Evolutionary conservation across 2,329 filamentous ascomycete genomes (phyloP).

Genomic region (Trichoderma koningiopsis): DNA sequence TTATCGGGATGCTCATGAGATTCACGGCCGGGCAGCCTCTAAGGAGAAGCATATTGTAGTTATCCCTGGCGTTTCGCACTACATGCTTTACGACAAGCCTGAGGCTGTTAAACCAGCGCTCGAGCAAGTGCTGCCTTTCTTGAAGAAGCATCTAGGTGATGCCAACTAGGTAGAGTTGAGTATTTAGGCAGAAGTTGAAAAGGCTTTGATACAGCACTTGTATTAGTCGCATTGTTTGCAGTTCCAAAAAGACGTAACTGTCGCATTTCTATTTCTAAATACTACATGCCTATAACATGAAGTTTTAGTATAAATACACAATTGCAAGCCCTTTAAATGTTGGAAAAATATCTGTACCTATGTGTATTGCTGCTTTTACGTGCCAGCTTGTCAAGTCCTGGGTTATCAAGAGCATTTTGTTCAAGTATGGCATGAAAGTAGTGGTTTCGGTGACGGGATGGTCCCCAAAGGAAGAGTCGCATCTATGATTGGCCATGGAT

Average conservation of each 20-base stretch:
- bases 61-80: not conserved
- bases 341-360: not conserved
- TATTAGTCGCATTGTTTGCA: not conserved
- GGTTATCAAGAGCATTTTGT: not conserved
- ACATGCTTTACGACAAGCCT: not conserved
- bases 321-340: not conserved
- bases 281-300: not conserved
- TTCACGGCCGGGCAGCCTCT: not conserved
- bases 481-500: not conserved
- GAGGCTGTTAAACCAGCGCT: not conserved
- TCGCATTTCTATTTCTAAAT: not conserved
- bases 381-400: not conserved
- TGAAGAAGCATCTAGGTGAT: not conserved
- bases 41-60: not conserved
- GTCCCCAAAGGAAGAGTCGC: too few species aligned
- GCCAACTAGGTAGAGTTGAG: not conserved
- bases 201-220: not conserved
- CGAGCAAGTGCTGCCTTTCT: not conserved
- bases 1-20: not conserved
- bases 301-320: not conserved
- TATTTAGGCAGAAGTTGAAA: not conserved
- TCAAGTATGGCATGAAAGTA: not conserved
- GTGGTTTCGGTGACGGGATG: not conserved
- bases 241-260: not conserved
- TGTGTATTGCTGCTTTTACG: not conserved